phyloP scores from a whole-genome alignment of 192 early-diverging fungal genomes.

The Coemansia biformis region DNA sequence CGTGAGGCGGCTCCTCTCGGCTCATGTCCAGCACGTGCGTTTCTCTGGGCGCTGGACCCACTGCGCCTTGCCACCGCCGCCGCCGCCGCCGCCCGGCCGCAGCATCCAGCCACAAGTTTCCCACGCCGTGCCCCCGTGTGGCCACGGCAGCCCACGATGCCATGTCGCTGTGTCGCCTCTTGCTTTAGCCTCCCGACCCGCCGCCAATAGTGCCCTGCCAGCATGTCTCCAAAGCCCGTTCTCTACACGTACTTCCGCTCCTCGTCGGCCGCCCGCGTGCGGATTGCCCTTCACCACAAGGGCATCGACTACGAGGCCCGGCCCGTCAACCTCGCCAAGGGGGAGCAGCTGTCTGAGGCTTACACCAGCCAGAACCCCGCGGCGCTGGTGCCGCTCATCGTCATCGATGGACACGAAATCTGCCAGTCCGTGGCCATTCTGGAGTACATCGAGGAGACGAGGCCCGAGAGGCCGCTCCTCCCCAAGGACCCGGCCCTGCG shows the following conservation, averaged over 20 bases:
- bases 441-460: constrained; percentile 83
- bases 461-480: constrained; percentile 62
- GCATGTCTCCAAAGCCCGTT: constrained; percentile 27
- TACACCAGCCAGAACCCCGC: constrained; percentile 65
- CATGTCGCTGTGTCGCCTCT: not conserved
- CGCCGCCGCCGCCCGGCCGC: too few species aligned
- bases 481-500: constrained; percentile 64
- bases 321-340: constrained; percentile 65
- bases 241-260: constrained; percentile 79
- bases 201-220: not conserved
- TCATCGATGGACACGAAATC: constrained; percentile 54
- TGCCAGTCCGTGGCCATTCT: constrained; percentile 74
- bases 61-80: too few species aligned
- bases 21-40: not conserved
- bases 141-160: too few species aligned
- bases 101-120: too few species aligned
- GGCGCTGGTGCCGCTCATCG: constrained; percentile 62
- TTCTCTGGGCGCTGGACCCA: too few species aligned
- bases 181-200: too few species aligned
- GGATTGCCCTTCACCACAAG: constrained; percentile 73
- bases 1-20: too few species aligned
- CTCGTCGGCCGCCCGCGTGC: constrained; percentile 67
- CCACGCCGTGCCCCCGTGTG: too few species aligned
- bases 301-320: constrained; percentile 61
- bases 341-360: constrained; percentile 61